Conservation (phyloP, 805 yeast species). For the Ogataea ganodermae region DNA sequence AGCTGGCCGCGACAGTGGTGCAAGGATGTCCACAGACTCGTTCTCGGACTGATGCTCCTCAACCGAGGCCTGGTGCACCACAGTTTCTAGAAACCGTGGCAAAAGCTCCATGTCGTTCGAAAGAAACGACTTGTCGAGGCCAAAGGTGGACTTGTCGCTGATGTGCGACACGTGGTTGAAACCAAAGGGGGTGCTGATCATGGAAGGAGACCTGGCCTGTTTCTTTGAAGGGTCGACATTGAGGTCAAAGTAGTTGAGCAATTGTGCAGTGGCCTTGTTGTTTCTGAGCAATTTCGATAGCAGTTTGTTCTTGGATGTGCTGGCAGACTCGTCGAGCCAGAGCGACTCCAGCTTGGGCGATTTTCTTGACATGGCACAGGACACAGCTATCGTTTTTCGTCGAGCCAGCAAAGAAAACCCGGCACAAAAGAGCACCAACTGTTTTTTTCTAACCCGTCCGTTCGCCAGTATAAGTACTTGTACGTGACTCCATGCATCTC, state of each 20-base stretch:
- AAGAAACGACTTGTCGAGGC: constrained; percentile 32
- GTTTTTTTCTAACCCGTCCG: not conserved
- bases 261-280: constrained; percentile 16
- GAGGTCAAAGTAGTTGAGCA: constrained; percentile 24
- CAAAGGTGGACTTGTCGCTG: constrained; percentile 32
- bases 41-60: not conserved
- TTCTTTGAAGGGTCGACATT: constrained; percentile 11
- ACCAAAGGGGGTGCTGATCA: constrained; percentile 36
- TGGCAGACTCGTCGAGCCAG: constrained; percentile 27
- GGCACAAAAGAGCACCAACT: not conserved
- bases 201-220: constrained; percentile 12
- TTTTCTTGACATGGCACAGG: constrained; percentile 10
- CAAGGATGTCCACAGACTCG: constrained; percentile 4
- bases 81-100: constrained; percentile 16
- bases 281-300: constrained; percentile 14
- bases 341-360: constrained; percentile 28
- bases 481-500: not conserved
- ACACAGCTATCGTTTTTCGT: not conserved
- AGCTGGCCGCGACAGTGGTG: too few relatives aligned
- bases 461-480: constrained; percentile 2
- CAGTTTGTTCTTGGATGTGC: constrained; percentile 8
- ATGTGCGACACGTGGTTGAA: constrained; percentile 38
- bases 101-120: constrained; percentile 16
- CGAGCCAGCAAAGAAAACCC: not conserved
- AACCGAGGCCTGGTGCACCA: not conserved